These are phyloP conservation scores for Lachnellula suecica DNA, from an alignment of 2,329 filamentous ascomycete species.

Conservation along the genomic window DNA sequence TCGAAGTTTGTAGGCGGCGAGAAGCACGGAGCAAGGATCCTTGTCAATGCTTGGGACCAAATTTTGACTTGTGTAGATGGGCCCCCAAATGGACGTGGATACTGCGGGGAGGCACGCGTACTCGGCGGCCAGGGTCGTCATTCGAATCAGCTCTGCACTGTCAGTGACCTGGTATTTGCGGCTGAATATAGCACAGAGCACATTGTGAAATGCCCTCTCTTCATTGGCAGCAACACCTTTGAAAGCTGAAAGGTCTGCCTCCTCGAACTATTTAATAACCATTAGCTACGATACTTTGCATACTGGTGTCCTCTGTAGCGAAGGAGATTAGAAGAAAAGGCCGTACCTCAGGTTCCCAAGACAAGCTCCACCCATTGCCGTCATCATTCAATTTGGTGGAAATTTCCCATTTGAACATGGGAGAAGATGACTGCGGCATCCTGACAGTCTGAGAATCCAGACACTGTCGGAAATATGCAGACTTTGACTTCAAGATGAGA, in stretches of 20 bases:
- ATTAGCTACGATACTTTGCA: too few relatives aligned
- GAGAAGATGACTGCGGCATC: background rate
- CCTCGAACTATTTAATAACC: background rate
- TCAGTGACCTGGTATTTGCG: background rate
- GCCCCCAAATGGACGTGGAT: slow-evolving; percentile 3
- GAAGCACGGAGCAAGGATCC: background rate
- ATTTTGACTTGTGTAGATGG: background rate
- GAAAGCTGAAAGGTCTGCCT: background rate
- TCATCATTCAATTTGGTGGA: slow-evolving; percentile 2
- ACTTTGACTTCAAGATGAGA: slow-evolving; percentile 5
- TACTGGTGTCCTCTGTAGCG: too few relatives aligned
- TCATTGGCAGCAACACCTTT: background rate
- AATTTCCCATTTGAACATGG: slow-evolving; percentile 1
- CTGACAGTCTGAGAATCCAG: background rate
- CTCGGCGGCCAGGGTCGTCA: slow-evolving; percentile 5
- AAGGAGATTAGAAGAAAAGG: too few relatives aligned
- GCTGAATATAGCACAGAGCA: slow-evolving; percentile 9
- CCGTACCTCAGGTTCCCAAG: slow-evolving; percentile 2
- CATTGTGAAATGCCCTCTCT: slow-evolving; percentile 4
- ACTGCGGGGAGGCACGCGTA: slow-evolving; percentile 8
- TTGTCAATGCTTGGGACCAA: background rate
- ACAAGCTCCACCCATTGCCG: background rate
- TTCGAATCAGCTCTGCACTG: background rate
- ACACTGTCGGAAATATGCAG: slow-evolving; percentile 13
- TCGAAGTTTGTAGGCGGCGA: slow-evolving; percentile 1